Base-by-base conservation (phyloP, 148 eudicot species). In the Arbutus unedo region DNA sequence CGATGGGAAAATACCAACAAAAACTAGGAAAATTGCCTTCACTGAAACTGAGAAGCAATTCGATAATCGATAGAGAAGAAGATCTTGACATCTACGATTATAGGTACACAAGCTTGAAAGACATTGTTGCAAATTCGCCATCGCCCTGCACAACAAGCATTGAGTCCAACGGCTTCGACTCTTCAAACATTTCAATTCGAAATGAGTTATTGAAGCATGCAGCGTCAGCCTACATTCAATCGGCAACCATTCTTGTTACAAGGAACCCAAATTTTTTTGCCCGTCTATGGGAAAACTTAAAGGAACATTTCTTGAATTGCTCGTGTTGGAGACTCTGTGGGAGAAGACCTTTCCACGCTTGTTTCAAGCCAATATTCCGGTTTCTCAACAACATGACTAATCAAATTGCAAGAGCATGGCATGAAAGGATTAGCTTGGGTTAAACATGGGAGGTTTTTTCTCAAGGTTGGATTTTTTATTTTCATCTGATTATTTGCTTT, bases 121-220 rank as follows among this genome's bases (percentile, higher is more conserved):
- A 80, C 59, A 66, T 80, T 48, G 67, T 80, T 11, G 44, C 23
- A 25, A 80, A 50, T 23, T 64, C 82, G 50, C 45, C 74, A 23
- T 7, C 59, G 11, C 45, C 74, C 10, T 3, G 48, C 7, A 53
- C 23, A 48, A 48, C 74, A 48, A 21, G 31, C 59, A 49, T 66
- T 19, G 82, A 67, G 13, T 9, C 75, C 57, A 47, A 3, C 16
- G 54, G 45, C 45, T 67, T 80, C 21, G 23, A 80, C 56, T 64
- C 75, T 50, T 67, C 82, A 3, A 66, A 49, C 59, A 67, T 80
- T 64, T 10, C 74, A 4, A 80, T 80, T 5, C 21, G 59, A 16
- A 80, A 80, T 23, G 82, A 80, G 75, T 18, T 80, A 31, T 57
- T 80, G 60, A 80, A 80, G 70, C 74, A 80, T n/a, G 82, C 82